Base-by-base conservation (phyloP, 164 flowering plant genomes). In the Tetrastigma voinierianum region DNA sequence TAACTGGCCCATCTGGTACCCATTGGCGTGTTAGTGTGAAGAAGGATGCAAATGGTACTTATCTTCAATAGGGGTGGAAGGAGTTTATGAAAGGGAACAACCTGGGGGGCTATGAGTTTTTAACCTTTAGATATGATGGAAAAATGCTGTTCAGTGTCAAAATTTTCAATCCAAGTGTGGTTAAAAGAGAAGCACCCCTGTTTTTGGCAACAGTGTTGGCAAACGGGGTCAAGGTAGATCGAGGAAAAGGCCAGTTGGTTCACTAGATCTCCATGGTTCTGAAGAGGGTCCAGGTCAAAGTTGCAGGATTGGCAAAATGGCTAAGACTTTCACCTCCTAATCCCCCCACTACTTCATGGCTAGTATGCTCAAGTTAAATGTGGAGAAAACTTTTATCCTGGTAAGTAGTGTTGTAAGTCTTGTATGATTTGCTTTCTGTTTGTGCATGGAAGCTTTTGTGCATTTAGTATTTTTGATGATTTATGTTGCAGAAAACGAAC, bases 41-140 rank as follows among this genome's bases (percentile, higher is more conserved):
- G 1, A 40, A 20, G 51, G 66, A 13, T 11, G 13, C 10, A 1
- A 11, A 48, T 1, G 68, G 44, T 3, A 43, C 63, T 4, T 74
- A 17, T 59, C 10, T 78, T 1, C 19, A 21, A 14, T 20, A 72
- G 18, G 81, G 81, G 4, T 78, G 81, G 81, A 8, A 46, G 48
- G 12, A 66, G 9, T 74, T 74, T 46, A n/a, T 44, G 2, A 63
- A 15, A 69, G 56, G 52, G 4, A 61, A 78, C 51, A 48, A 46
- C 1, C 21, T 78, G 1, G 47, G 59, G 1, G n/a, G 51, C 1
- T 1, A 9, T 10, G 78, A 76, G 45, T 55, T 66, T n/a, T 12
- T 75, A 18, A 1, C 70, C 19, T 75, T 78, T 65, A 62, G 9
- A 15, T 75, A 78, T 59, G 67, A 74, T 51, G 81, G 78, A 17